phyloP scores from a whole-genome alignment of 192 early-diverging fungal species.

The Backusella westeae region DNA sequence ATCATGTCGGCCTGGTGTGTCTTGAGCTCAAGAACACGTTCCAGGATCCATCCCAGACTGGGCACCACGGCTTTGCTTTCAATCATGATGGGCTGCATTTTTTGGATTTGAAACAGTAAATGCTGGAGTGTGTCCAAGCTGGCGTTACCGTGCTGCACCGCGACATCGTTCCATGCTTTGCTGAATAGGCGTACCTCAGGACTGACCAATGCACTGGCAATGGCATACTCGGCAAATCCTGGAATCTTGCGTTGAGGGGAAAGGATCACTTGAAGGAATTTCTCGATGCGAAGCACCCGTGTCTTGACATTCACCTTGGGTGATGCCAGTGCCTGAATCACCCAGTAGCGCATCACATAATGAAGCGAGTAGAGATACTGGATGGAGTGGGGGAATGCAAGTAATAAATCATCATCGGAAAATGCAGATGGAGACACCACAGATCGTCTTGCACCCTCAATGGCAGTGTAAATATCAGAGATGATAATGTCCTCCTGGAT shows the following conservation, averaged over 20 bases:
- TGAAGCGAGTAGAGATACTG: constrained; percentile 63
- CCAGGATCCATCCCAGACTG: constrained; percentile 68
- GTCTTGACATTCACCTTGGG: constrained; percentile 42
- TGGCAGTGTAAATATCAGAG: constrained; percentile 60
- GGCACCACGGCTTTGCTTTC: constrained; percentile 38
- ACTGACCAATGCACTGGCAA: constrained; percentile 66
- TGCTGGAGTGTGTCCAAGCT: constrained; percentile 55
- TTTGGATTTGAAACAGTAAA: constrained; percentile 21
- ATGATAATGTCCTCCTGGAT: constrained; percentile 53
- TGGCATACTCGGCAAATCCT: constrained; percentile 64
- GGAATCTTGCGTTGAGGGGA: constrained; percentile 40
- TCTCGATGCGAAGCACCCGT: constrained; percentile 55
- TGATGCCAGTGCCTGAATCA: constrained; percentile 55
- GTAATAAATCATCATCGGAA: constrained; percentile 50
- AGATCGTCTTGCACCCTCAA: constrained; percentile 50
- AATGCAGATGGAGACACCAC: constrained; percentile 45
- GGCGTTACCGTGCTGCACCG: constrained; percentile 43
- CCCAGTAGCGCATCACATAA: constrained; percentile 65
- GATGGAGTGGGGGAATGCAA: constrained; percentile 61
- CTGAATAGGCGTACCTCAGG: constrained; percentile 65
- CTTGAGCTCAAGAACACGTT: constrained; percentile 62
- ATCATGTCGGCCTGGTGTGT: constrained; percentile 53
- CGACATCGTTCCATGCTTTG: constrained; percentile 61
- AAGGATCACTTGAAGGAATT: constrained; percentile 47
- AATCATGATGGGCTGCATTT: constrained; percentile 10